Evolutionary conservation across 1,284 basidiomycete genomes (phyloP).

Genomic region (Hemileia vastatrix): DNA sequence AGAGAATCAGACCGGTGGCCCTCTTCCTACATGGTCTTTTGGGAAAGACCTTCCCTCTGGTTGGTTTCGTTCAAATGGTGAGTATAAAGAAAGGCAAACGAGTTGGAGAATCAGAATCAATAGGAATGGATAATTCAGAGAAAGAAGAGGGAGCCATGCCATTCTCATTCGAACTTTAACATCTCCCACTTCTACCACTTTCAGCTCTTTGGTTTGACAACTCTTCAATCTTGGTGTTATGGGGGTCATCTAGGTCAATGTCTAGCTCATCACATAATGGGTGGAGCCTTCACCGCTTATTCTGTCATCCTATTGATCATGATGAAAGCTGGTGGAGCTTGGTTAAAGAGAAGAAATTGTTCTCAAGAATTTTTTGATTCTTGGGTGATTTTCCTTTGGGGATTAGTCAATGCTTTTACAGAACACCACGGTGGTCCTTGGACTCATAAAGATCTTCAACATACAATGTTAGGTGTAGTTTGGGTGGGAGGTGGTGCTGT

Average conservation of each 20-base stretch:
- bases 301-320: conserved; percentile 73
- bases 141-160: conserved; percentile 37
- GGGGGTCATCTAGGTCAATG: conserved; percentile 55
- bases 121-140: conserved; percentile 59
- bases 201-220: conserved; percentile 31
- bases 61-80: conserved; percentile 55
- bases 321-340: conserved; percentile 68
- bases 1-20: conserved; percentile 60
- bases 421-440: conserved; percentile 59
- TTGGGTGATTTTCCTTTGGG: conserved; percentile 63
- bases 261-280: conserved; percentile 58
- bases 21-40: conserved; percentile 66
- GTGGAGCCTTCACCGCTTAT: conserved; percentile 57
- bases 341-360: conserved; percentile 54
- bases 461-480: conserved; percentile 56
- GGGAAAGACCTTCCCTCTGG: conserved; percentile 72
- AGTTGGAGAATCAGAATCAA: conserved; percentile 75
- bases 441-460: conserved; percentile 90
- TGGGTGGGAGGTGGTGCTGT: conserved; percentile 85
- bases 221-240: conserved; percentile 57
- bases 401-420: conserved; percentile 80
- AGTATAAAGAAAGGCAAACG: no score
- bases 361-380: conserved; percentile 83
- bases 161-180: background rate
- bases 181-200: conserved; percentile 11